Percentiles rank a stretch among this genome's conserved stretches.
phyloP scores from a whole-genome alignment of 2,329 filamentous ascomycete species.

The Juglanconis juglandina region DNA sequence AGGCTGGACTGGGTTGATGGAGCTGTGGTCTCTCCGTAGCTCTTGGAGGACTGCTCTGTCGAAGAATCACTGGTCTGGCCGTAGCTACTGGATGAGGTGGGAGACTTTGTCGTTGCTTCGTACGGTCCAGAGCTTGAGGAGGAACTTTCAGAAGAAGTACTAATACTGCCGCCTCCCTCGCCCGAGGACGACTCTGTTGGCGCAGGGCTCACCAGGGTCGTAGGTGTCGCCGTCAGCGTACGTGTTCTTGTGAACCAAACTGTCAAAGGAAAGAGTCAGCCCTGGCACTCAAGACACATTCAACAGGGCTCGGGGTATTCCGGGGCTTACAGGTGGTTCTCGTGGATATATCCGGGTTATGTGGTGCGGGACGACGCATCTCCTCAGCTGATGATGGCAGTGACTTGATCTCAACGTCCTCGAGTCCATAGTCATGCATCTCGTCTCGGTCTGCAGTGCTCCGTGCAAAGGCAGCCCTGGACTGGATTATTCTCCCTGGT shows the following conservation, averaged over 20 bases:
- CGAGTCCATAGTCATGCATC: no score
- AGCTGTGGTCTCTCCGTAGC: background rate
- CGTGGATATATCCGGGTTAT: background rate
- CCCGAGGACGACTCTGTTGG: background rate
- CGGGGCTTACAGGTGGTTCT: background rate
- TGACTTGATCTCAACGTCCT: background rate
- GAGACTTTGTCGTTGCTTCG: background rate
- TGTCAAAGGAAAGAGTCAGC: background rate
- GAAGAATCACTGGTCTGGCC: background rate
- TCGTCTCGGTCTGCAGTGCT: background rate
- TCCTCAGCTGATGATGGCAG: background rate
- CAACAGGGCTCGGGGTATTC: background rate
- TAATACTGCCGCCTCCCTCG: background rate
- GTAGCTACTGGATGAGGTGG: background rate
- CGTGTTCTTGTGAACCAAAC: background rate
- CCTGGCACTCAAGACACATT: no score
- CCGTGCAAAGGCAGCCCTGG: background rate
- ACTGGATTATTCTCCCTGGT: background rate
- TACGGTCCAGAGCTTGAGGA: background rate
- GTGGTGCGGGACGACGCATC: background rate
- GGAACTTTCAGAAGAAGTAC: background rate
- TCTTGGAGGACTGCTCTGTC: background rate
- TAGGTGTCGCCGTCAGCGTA: background rate
- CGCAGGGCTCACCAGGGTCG: background rate
- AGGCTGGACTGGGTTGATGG: background rate